Percentiles rank a stretch among this genome's conserved stretches.
Conservation (phyloP, 169 alveolate species). For the Plasmodium coatneyi region DNA sequence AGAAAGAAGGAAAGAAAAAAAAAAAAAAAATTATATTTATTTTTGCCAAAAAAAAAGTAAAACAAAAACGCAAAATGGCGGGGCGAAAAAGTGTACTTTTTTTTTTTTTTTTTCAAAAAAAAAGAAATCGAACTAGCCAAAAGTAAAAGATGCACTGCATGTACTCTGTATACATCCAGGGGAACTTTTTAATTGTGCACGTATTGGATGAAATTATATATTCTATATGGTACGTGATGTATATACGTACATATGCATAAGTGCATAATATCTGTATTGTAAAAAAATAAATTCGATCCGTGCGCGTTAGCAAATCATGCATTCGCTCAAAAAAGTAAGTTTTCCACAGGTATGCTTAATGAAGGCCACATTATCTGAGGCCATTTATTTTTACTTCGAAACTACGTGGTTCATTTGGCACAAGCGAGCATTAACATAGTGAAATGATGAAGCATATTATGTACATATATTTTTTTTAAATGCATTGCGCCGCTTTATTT, state of each 20-base stretch:
- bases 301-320: not conserved
- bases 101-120: slow-evolving; percentile 12
- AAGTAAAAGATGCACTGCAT: not conserved
- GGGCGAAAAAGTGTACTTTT: slow-evolving; percentile 66
- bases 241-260: not conserved
- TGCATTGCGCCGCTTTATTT: not conserved
- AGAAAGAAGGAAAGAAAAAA: not conserved
- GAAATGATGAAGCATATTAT: not conserved
- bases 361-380: not conserved
- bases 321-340: not conserved
- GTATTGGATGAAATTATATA: not conserved
- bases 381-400: not conserved
- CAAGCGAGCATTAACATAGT: not conserved
- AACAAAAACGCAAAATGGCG: slow-evolving; percentile 7
- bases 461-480: not conserved
- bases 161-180: not conserved
- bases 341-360: not conserved
- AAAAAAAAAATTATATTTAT: slow-evolving; percentile 57
- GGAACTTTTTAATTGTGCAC: not conserved
- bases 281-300: not conserved
- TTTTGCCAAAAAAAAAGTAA: slow-evolving; percentile 29
- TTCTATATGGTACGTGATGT: not conserved
- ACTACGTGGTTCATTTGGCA: not conserved
- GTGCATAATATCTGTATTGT: not conserved
- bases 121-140: not conserved